A percentile compares a stretch with the other conserved stretches of the same genome.
Conservation (phyloP, 177 flowering plant genomes). For the Telopea speciosissima region DNA sequence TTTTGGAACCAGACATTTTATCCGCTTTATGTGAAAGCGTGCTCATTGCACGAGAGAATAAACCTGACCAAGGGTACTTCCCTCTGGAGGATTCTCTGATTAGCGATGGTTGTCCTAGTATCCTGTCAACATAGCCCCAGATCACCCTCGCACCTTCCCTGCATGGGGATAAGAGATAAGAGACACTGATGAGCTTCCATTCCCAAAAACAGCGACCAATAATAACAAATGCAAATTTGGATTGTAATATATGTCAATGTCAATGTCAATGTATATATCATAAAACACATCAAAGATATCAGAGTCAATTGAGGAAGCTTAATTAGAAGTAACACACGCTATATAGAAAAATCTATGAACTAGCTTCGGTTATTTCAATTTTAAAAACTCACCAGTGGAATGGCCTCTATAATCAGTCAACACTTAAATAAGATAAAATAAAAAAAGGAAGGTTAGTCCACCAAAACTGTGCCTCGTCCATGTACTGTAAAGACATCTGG, state of each 20-base stretch:
- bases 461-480: background rate
- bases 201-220: background rate
- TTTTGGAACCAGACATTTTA: slow-evolving; percentile 31
- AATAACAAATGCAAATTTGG: background rate
- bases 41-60: slow-evolving; percentile 48
- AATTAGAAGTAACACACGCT: no score
- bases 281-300: background rate
- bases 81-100: slow-evolving; percentile 94
- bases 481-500: background rate
- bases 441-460: no score
- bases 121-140: slow-evolving; percentile 94
- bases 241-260: background rate
- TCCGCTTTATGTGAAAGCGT: slow-evolving; percentile 30
- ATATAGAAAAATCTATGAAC: no score
- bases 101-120: slow-evolving; percentile 96
- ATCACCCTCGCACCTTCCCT: slow-evolving; percentile 97
- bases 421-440: no score
- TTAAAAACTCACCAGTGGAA: no score
- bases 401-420: no score
- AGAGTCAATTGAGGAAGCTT: background rate
- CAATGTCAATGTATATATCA: background rate
- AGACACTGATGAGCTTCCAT: background rate
- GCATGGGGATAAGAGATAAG: slow-evolving; percentile 26
- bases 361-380: no score
- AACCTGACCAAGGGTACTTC: slow-evolving; percentile 94